Percentiles rank a stretch among this genome's conserved stretches.
These are phyloP conservation scores for Phytophthora meadii DNA, from an alignment of 352 stramenopile genomes.

Conservation along the genomic window DNA sequence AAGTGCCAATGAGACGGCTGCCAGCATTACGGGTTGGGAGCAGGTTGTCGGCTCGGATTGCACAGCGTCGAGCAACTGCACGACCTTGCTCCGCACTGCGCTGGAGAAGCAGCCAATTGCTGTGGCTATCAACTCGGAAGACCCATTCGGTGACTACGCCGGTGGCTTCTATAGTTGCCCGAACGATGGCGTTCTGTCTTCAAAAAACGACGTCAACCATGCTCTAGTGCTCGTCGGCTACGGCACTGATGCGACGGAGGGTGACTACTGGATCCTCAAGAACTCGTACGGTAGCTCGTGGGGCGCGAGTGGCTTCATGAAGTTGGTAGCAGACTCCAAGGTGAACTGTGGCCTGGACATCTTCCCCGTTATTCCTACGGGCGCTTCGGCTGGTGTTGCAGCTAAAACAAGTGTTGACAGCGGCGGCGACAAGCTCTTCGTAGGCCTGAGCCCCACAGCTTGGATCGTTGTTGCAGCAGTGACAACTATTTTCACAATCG, in stretches of 20 bases:
- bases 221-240: conserved; percentile 81
- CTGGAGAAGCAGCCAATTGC: conserved; percentile 73
- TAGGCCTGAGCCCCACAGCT: conserved; percentile 52
- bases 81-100: conserved; percentile 56
- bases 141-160: conserved; percentile 75
- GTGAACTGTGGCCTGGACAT: conserved; percentile 84
- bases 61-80: conserved; percentile 54
- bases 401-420: conserved; percentile 59
- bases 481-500: conserved; percentile 57
- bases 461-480: conserved; percentile 71
- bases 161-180: conserved; percentile 75
- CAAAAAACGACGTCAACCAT: conserved; percentile 79
- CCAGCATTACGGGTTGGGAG: conserved; percentile 75
- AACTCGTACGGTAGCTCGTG: conserved; percentile 82
- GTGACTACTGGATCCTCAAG: conserved; percentile 87
- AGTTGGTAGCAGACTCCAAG: conserved; percentile 70
- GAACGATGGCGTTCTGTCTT: conserved; percentile 66
- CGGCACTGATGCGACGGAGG: conserved; percentile 54
- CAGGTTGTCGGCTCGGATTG: conserved; percentile 73
- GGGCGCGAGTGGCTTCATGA: conserved; percentile 72
- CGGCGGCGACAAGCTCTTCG: conserved; percentile 66
- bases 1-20: conserved; percentile 57
- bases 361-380: conserved; percentile 73
- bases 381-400: conserved; percentile 54
- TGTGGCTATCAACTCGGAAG: conserved; percentile 79